phyloP scores from a whole-genome alignment of 768 basidiomycete genomes.

The Hypholoma fasciculare region DNA sequence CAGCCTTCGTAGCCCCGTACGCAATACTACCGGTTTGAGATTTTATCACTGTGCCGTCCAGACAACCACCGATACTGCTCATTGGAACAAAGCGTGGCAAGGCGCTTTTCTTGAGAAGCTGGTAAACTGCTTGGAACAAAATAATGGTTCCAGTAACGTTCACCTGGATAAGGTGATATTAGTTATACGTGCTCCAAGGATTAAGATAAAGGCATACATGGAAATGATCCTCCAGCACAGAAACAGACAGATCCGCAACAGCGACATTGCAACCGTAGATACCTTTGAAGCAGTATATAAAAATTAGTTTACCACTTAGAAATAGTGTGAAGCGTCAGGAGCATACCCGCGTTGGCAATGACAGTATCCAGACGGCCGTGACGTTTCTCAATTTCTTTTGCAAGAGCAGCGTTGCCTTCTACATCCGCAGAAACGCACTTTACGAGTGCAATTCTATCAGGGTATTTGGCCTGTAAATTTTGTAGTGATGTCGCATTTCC shows the following conservation, averaged over 20 bases:
- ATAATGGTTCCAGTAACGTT: slow-evolving; percentile 5
- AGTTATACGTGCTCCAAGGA: too few relatives aligned
- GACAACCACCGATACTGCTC: background rate
- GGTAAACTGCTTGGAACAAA: slow-evolving; percentile 1
- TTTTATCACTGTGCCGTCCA: background rate
- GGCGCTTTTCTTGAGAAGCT: slow-evolving; percentile 1
- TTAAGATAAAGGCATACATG: background rate
- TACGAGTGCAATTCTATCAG: background rate
- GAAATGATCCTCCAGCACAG: background rate
- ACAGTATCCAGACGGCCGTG: background rate
- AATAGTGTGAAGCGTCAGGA: too few relatives aligned
- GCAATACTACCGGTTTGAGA: background rate
- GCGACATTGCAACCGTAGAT: background rate
- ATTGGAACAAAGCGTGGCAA: slow-evolving; percentile 4
- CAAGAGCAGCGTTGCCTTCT: background rate
- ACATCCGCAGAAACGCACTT: background rate
- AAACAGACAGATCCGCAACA: background rate
- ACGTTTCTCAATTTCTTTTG: background rate
- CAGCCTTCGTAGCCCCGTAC: slow-evolving; percentile 3
- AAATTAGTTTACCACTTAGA: background rate
- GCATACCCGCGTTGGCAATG: background rate
- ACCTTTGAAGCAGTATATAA: background rate
- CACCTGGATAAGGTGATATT: background rate
- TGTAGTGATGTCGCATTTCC: background rate
- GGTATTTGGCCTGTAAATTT: background rate